phyloP scores from a whole-genome alignment of 345 rosid species.

The Carallia brachiata region DNA sequence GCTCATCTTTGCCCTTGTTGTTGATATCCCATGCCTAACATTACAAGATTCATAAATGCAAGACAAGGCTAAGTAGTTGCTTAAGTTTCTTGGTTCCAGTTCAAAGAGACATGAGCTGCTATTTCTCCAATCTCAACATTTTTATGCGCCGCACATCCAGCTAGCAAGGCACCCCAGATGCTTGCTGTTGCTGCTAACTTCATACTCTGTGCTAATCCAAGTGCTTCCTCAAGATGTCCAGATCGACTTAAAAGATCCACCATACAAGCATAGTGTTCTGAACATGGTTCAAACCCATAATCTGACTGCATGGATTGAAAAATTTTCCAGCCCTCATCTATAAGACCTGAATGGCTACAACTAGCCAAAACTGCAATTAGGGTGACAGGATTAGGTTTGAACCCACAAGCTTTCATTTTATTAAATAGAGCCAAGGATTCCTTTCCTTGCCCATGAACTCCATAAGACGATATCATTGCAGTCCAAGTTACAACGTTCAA shows the following conservation, averaged over 20 bases:
- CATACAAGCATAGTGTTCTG: conserved; percentile 20
- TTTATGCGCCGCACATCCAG: conserved; percentile 26
- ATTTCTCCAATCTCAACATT: conserved; percentile 24
- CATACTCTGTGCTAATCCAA: conserved; percentile 9
- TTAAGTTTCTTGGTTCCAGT: conserved; percentile 26
- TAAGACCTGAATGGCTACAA: conserved; percentile 29
- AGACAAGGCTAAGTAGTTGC: conserved; percentile 28
- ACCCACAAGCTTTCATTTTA: conserved; percentile 19
- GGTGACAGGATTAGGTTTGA: conserved; percentile 23
- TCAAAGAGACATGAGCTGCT: conserved; percentile 26
- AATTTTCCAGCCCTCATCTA: conserved; percentile 18
- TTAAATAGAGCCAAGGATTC: conserved; percentile 10
- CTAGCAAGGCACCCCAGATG: conserved; percentile 29
- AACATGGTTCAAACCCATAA: conserved; percentile 14
- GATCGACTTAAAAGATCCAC: conserved; percentile 21
- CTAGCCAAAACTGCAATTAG: conserved; percentile 26
- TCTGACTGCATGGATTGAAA: conserved; percentile 16
- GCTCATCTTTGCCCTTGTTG: conserved; percentile 23
- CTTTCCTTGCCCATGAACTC: conserved; percentile 24
- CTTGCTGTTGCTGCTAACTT: conserved; percentile 16
- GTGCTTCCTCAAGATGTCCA: conserved; percentile 24
- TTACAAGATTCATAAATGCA: conserved; percentile 20
- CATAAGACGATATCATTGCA: conserved; percentile 26
- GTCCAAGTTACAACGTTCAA: conserved; percentile 21
- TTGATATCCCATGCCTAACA: conserved; percentile 7